Base-by-base conservation (phyloP, 257 asterid species). In the Solanum appendiculatum region DNA sequence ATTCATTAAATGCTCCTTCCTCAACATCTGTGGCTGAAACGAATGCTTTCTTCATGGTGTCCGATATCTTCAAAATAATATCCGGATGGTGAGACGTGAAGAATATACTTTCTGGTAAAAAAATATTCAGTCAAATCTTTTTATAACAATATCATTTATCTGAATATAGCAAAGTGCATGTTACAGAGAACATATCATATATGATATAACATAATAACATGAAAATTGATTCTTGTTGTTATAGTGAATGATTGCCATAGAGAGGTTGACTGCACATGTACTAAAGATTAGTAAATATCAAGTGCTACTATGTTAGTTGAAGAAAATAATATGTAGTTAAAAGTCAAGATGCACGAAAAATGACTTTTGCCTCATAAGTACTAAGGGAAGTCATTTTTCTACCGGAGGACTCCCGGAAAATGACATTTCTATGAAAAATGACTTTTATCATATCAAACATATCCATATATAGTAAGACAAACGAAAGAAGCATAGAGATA, bases 1-100 rank as follows among this genome's bases (percentile, higher is more conserved):
- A 80, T 8, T 87, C 87, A 40, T 87, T 58, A 39, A 81, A 73
- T 66, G 88, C 87, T 84, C 70, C 64, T 77, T 81, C 70, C 46
- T 83, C 85, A 9, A 81, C 72, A 51, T 84, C 78, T 15, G 68
- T 51, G 37, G 80, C 86, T 31, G 89, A 9, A 46, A 25, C 85
- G 72, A 88, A 81, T 13, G 91, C 86, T 51, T 87, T 87, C 56
- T 73, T 78, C 36, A 33, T 44, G 84, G 39, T 87, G 6, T 87
- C 92, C 13, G 90, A 31, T 51, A 90, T 20, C 92, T 92, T 89
- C 56, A 56, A 56, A 56, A 54, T 20, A 20, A 20, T 39, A 1
- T 21, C 23, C 39, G 56, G 18, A 21, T 12, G 21, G 10, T 74
- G 56, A 39, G 80, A 72, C 13, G 29, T 72, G 81, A 37, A 56